Evolutionary conservation across 129 eudicot genomes (phyloP).

Genomic region (Logfia minima): DNA sequence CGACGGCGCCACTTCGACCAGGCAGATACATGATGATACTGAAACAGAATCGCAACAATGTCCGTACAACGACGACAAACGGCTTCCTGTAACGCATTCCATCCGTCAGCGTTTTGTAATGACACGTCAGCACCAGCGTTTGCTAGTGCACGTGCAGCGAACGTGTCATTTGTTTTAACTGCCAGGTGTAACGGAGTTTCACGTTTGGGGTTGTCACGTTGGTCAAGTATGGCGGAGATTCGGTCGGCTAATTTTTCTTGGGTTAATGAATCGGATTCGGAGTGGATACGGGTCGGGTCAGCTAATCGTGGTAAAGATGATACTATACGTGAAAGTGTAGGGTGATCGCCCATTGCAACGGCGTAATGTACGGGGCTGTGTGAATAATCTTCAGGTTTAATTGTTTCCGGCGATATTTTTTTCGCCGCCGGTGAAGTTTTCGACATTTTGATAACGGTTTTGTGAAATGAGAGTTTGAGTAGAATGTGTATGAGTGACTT

Average conservation of each 20-base stretch:
- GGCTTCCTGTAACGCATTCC: slow-evolving; percentile 92
- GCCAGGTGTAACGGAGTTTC: slow-evolving; percentile 91
- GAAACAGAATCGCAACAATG: slow-evolving; percentile 55
- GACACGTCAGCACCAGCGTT: slow-evolving; percentile 87
- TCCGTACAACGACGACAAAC: slow-evolving; percentile 60
- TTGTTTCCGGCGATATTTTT: slow-evolving; percentile 37
- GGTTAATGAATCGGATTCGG: slow-evolving; percentile 62
- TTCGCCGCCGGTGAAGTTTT: slow-evolving; percentile 38
- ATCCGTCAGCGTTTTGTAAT: slow-evolving; percentile 86
- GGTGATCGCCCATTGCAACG: slow-evolving; percentile 60
- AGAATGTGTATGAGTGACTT: slow-evolving; percentile 9
- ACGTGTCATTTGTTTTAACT: slow-evolving; percentile 69
- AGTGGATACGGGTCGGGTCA: slow-evolving; percentile 46
- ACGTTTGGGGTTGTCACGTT: slow-evolving; percentile 65
- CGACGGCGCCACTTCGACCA: slow-evolving; percentile 98
- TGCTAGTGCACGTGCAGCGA: slow-evolving; percentile 58
- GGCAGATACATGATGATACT: slow-evolving; percentile 76
- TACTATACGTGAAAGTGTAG: slow-evolving; percentile 50
- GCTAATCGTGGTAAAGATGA: slow-evolving; percentile 55
- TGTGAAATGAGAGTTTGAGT: neutral
- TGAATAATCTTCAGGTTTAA: slow-evolving; percentile 58
- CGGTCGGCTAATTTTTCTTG: slow-evolving; percentile 59
- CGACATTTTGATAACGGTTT: slow-evolving; percentile 39
- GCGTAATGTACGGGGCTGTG: slow-evolving; percentile 82
- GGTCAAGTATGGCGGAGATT: slow-evolving; percentile 63